A percentile compares a stretch with the other conserved stretches of the same genome.
Evolutionary conservation across 495 filamentous ascomycete genomes (phyloP).

Genomic region (Pseudevernia furfuracea): DNA sequence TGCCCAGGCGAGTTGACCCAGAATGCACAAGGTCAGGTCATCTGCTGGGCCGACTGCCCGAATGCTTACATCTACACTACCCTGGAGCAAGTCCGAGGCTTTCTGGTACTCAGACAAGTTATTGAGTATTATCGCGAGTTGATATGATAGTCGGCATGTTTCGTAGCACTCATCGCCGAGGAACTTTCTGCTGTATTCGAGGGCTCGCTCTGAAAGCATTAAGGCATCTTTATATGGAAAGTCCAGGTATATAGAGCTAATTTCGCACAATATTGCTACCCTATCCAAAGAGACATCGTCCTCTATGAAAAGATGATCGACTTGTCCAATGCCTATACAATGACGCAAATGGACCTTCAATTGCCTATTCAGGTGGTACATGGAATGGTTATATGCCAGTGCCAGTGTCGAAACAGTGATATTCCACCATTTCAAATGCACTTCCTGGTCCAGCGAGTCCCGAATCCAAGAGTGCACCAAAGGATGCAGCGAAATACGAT

Average conservation of each 20-base stretch:
- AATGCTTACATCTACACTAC: not conserved
- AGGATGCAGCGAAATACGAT: conserved; percentile 29
- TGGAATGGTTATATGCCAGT: not conserved
- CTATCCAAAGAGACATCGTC: not conserved
- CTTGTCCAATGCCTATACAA: not conserved
- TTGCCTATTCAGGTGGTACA: not conserved
- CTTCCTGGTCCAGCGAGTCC: conserved; percentile 23
- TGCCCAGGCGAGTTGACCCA: conserved; percentile 17
- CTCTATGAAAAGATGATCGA: not conserved
- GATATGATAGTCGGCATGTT: not conserved
- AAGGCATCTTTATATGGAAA: not conserved
- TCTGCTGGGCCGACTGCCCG: conserved; percentile 4
- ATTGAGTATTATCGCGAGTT: too few relatives aligned
- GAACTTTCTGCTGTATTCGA: not conserved
- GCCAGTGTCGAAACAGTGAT: conserved; percentile 20
- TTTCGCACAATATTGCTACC: not conserved
- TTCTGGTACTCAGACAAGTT: not conserved
- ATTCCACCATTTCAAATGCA: conserved; percentile 16
- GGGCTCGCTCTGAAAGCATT: not conserved
- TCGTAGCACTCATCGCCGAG: not conserved
- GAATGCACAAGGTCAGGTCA: conserved; percentile 17
- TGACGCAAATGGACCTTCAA: not conserved
- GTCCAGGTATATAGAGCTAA: not conserved
- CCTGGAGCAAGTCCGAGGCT: not conserved
- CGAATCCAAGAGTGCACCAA: conserved; percentile 33